Evolutionary conservation across 2,329 filamentous ascomycete genomes (phyloP), one percentile per base, ranked within the genome.

Genomic region (Pezizomycotina sp.): DNA sequence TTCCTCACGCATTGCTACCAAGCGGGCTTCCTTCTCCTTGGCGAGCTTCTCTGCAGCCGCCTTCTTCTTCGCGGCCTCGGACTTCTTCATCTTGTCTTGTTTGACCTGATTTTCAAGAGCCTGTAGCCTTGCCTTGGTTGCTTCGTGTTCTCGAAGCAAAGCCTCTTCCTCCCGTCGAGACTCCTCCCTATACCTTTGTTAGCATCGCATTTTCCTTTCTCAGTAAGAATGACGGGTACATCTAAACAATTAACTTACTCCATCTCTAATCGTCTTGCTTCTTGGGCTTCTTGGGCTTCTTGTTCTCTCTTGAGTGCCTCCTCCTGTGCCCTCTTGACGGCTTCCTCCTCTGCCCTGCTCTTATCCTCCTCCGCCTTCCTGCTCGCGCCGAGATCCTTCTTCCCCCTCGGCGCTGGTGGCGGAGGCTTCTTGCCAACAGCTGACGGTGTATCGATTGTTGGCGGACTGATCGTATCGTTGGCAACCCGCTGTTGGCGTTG

Each of bases 31-130:
- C 55, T 91, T 84, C 51, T 92, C 81, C 57, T 82, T 86, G 5
- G 83, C 72, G 49, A 89, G 81, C 31, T 77, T 78, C 52, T 79
- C 66, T 6, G 83, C 83, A 14, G 82, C 86, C 61, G 92, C 84
- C 63, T 83, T 89, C 50, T 71, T 77, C 46, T 76, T 80, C 64
- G 92, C 93, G 61, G 93, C 89, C 57, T 98, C 89, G 49, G 91
- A 79, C 59, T 92, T 95, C 65, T 82, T 86, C 34, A 95, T 62
- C 62, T 95, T 98, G 52, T 84, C 82, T 54, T 84, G 80, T 46
- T 75, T 76, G 34, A 95, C 83, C 58, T 93, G 83, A 55, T 95
- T 83, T 58, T 98, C 84, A 6, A 98, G 69, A 10, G 82, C 83
- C 55, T 74, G 81, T 15, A 95, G 68, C 32, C 84, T 81, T 45